Base-by-base conservation (phyloP, 108 stramenopile genomes). In the Schizochytrium sp. region DNA sequence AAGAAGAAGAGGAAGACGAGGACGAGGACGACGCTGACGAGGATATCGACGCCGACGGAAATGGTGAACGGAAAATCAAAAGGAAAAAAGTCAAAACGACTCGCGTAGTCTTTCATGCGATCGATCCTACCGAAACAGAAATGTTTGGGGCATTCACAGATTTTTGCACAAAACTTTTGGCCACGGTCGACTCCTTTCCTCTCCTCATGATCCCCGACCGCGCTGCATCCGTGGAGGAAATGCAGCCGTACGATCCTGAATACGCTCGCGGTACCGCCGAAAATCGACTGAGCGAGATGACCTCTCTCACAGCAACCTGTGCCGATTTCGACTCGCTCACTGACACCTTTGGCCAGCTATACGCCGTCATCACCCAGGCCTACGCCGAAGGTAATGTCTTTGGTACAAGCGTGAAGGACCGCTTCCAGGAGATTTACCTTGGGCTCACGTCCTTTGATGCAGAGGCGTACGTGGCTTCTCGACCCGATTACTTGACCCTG, bases 311-410 rank as follows among this genome's bases (percentile, higher is more conserved):
- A 16, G 76, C 76, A 0, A 83, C 76, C n/a, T 83, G 76, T 23
- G 76, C 76, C n/a, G 76, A 83, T 34, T 83, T 83, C 48, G 76
- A 83, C 12, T 83, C 76, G 14, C 76, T 83, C 48, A 83, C 45
- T 4, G 45, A 53, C 51, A 83, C 76, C 51, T 83, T 83, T 83
- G 76, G 76, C 51, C 45, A 83, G 28, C 76, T 83, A 0, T 83
- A 83, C 4, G 48, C 45, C 25, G 45, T 53, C 51, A 83, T 83
- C 51, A 28, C 19, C 19, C 76, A 53, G 51, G 45, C 76, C 6
- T 83, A 83, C 51, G 51, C 45, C n/a, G 76, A 83, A 47, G 76
- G 48, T 6, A 83, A 83, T 34, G 28, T 53, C 25, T 83, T 83
- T 83, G 76, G 76, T 6, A 16, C 45, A 53, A 53, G 48, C n/a